Base-by-base conservation (phyloP, 805 yeast genomes). In the Candida rishiriensis region DNA sequence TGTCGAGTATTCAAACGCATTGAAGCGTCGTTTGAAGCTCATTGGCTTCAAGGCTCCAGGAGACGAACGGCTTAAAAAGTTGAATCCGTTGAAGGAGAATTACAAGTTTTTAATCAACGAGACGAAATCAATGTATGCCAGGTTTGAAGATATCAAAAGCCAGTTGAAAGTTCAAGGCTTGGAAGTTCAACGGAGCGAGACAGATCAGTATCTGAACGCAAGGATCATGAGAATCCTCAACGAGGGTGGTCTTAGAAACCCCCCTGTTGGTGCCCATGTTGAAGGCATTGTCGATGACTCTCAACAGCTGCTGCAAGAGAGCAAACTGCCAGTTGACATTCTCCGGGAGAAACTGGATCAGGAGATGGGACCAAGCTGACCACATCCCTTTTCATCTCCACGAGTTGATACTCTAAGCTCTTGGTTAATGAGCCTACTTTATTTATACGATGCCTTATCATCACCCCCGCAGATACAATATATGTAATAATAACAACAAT, bases 71-170 rank as follows among this genome's bases (percentile, higher is more conserved):
- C 42, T 46, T 34, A 55, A 41, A 39, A 50, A 46, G 31, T 43
- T 62, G 36, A 44, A 47, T 3, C 65, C 66, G 10, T 41, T 63
- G 39, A 47, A 42, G 33, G 66, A 63, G 21, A 60, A 62, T 1
- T 47, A 51, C 18, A 54, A 44, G 38, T 63, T 51, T 45, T 41
- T 61, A n/a, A 47, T 53, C 16, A 46, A 44, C 32, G 58, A 63
- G 40, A 47, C 59, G 14, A 50, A 53, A 34, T 41, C 46, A 9
- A 43, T 55, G 10, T 61, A 54, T 39, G 48, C 39, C 10, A 39
- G 47, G 31, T 39, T 60, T 33, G 47, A 47, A 41, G 44, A 42
- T 15, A 30, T 52, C 26, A 50, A 43, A 39, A 36, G 14, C 14
- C 34, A 43, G 10, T 26, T 54, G 43, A 40, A 45, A 13, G 47